Evolutionary conservation across 2,329 filamentous ascomycete genomes (phyloP).

Genomic region (Thielaviopsis populi): DNA sequence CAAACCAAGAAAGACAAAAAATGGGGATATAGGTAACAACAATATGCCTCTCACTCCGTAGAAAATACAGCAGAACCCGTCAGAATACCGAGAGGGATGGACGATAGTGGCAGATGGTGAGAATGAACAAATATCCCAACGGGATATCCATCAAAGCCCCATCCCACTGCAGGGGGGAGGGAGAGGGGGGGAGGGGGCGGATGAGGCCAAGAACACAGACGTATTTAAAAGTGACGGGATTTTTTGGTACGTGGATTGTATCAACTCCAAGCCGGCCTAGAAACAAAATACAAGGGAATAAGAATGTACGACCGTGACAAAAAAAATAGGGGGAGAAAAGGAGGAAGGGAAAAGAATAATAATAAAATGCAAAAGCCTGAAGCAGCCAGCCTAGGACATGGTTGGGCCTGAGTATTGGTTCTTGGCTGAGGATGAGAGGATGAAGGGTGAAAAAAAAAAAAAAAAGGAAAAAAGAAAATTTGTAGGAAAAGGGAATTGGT

Average conservation of each 20-base stretch:
- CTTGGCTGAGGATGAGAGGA: neutral
- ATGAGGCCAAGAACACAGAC: neutral
- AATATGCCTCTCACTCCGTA: neutral
- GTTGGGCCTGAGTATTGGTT: neutral
- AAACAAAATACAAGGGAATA: constrained; percentile 4
- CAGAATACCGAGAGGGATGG: neutral
- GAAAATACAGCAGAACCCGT: neutral
- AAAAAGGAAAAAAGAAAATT: neutral
- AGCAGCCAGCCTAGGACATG: constrained; percentile 1
- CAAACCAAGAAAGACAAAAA: neutral
- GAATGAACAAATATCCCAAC: neutral
- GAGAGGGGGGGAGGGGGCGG: too few species aligned
- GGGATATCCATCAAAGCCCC: neutral
- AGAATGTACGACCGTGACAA: constrained; percentile 3
- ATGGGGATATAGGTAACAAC: neutral
- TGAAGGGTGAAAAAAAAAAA: constrained; percentile 7
- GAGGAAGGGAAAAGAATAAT: neutral
- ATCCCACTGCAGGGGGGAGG: neutral
- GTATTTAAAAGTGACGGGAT: neutral
- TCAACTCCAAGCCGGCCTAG: neutral
- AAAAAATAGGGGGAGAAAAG: constrained; percentile 2
- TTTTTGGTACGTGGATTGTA: neutral
- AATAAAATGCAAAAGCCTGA: neutral
- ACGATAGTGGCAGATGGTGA: neutral
- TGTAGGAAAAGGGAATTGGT: neutral